Percentiles rank a stretch among this genome's conserved stretches.
These are phyloP conservation scores for Melocanna baccifera DNA, from an alignment of 176 grass and related monocot species.

Conservation along the genomic window DNA sequence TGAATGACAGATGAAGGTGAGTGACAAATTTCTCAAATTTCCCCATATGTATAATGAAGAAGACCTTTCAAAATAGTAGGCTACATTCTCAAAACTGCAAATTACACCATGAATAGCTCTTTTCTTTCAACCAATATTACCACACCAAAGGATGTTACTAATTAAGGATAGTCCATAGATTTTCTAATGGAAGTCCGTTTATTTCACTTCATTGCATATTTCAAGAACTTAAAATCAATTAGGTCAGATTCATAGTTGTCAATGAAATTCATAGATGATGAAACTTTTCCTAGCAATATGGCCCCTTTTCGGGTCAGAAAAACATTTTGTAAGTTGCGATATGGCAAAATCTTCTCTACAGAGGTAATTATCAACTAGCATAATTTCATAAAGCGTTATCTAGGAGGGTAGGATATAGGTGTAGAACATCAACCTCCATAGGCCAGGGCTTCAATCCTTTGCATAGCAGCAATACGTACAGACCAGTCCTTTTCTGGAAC, in stretches of 20 bases:
- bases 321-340: neutral
- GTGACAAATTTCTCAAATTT: neutral
- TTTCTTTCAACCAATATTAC: conserved; percentile 1
- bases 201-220: conserved; percentile 10
- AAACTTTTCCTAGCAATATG: neutral
- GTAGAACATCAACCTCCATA: conserved; percentile 66
- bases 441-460: conserved; percentile 86
- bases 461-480: conserved; percentile 81
- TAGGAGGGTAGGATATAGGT: conserved; percentile 22
- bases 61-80: neutral
- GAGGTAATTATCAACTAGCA: conserved; percentile 15
- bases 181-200: conserved; percentile 10
- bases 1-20: neutral
- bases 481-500: conserved; percentile 98
- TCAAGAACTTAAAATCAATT: conserved; percentile 2
- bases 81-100: neutral
- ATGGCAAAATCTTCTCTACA: conserved; percentile 21
- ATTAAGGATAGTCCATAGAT: neutral
- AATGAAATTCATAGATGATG: neutral
- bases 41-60: neutral
- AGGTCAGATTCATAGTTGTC: neutral
- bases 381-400: conserved; percentile 24
- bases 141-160: neutral
- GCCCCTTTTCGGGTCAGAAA: conserved; percentile 3
- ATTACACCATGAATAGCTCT: neutral